Conservation (phyloP, 805 yeast genomes). For the Sugiyamaella lignohabitans region DNA sequence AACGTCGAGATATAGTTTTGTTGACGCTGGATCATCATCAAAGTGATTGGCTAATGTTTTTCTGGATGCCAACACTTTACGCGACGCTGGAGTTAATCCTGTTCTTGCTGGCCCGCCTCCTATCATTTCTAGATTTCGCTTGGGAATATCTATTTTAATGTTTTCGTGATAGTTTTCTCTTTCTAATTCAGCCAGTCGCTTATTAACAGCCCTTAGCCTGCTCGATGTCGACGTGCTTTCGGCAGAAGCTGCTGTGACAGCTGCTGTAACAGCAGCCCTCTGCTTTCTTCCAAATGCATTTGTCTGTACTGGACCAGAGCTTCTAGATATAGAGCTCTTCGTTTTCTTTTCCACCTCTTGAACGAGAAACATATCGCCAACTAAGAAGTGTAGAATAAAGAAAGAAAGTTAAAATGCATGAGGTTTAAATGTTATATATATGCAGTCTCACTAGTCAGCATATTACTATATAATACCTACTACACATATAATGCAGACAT, state of each 20-base stretch:
- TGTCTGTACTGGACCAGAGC: not conserved
- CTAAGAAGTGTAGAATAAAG: too few relatives aligned
- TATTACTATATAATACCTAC: too few relatives aligned
- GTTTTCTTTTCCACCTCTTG: not conserved
- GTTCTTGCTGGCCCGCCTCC: not conserved
- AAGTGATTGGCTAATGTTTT: constrained; percentile 35
- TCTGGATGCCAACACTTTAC: constrained; percentile 34
- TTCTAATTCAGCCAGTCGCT: constrained; percentile 30
- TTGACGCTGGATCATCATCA: constrained; percentile 36
- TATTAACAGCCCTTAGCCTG: constrained; percentile 18
- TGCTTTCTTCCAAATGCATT: constrained; percentile 9
- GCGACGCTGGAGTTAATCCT: constrained; percentile 26
- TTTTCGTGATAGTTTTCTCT: constrained; percentile 33
- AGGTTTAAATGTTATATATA: too few relatives aligned
- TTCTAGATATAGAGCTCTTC: not conserved
- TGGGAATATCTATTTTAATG: constrained; percentile 31
- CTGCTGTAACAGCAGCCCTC: constrained; percentile 11
- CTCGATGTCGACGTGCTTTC: constrained; percentile 10
- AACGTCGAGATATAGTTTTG: constrained; percentile 27
- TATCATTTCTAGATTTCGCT: constrained; percentile 9
- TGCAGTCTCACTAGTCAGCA: too few relatives aligned
- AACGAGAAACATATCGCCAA: too few relatives aligned
- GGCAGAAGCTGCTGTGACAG: constrained; percentile 5
- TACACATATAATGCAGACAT: too few relatives aligned
- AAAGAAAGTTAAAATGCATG: too few relatives aligned